These are phyloP conservation scores for Acorus calamus DNA, from an alignment of 106 monocot species.

Conservation along the genomic window DNA sequence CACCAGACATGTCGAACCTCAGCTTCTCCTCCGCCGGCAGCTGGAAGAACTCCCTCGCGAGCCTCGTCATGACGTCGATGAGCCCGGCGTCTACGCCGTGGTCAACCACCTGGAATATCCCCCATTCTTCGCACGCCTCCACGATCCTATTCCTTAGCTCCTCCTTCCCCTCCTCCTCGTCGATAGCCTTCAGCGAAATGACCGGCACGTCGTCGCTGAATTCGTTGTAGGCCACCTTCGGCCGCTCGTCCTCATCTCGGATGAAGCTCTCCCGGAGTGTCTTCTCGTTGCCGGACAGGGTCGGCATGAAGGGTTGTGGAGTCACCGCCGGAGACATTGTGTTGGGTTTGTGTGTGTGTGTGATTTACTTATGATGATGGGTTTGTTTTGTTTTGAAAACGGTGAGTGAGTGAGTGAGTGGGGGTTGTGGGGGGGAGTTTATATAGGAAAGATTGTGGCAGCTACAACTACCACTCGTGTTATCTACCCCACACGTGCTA, in stretches of 20 bases:
- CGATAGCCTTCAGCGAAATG: slow-evolving; percentile 51
- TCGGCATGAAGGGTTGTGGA: slow-evolving; percentile 27
- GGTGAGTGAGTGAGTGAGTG: too few relatives aligned
- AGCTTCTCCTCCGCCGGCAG: slow-evolving; percentile 75
- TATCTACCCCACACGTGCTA: too few relatives aligned
- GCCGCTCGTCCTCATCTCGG: slow-evolving; percentile 68
- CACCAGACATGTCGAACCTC: slow-evolving; percentile 83
- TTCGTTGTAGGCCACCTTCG: slow-evolving; percentile 55
- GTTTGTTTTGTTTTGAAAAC: too few relatives aligned
- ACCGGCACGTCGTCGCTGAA: slow-evolving; percentile 63
- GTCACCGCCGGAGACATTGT: slow-evolving; percentile 20
- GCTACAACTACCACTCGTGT: too few relatives aligned
- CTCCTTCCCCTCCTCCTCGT: slow-evolving; percentile 9
- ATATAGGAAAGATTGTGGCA: too few relatives aligned
- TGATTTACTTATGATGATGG: too few relatives aligned
- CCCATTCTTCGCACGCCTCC: slow-evolving; percentile 92
- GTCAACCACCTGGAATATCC: slow-evolving; percentile 81
- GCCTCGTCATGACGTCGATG: slow-evolving; percentile 48
- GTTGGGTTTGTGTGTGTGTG: too few relatives aligned
- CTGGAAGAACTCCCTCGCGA: slow-evolving; percentile 65
- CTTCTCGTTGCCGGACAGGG: slow-evolving; percentile 28
- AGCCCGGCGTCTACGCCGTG: slow-evolving; percentile 63
- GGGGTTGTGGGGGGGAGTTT: too few relatives aligned
- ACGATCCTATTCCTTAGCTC: slow-evolving; percentile 50
- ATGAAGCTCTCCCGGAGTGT: slow-evolving; percentile 43